phyloP scores from a whole-genome alignment of 345 rosid genomes.

The Populus davidiana region DNA sequence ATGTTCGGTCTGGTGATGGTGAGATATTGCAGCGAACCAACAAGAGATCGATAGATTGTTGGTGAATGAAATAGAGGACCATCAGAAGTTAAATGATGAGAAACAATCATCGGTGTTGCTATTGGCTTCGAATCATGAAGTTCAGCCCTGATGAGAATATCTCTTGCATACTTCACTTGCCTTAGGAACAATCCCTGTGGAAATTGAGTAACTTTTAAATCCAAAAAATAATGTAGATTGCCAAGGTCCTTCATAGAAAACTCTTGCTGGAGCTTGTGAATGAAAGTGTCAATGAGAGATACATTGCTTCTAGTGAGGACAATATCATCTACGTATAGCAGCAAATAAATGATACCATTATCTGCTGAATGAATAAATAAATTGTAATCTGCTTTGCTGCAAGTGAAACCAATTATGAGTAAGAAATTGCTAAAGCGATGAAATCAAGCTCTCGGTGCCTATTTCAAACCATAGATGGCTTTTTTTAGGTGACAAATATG shows the following conservation, averaged over 20 bases:
- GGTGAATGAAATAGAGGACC: not conserved
- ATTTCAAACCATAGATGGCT: not conserved
- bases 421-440: not conserved
- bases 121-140: not conserved
- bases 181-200: not conserved
- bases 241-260: not conserved
- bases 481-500: not conserved
- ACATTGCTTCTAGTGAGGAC: not conserved
- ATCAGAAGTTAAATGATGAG: no score
- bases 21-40: not conserved
- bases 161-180: not conserved
- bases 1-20: not conserved
- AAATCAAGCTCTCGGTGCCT: not conserved
- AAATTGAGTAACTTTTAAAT: not conserved
- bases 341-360: accelerated
- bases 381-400: not conserved
- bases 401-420: not conserved
- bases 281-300: not conserved
- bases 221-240: not conserved
- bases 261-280: not conserved
- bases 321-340: not conserved
- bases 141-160: not conserved
- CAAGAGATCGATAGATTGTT: not conserved
- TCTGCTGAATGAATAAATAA: not conserved
- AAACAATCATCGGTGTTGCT: no score